A percentile compares a stretch with the other conserved stretches of the same genome.
Conservation (phyloP, 768 basidiomycete species). For the Inosperma sp. region DNA sequence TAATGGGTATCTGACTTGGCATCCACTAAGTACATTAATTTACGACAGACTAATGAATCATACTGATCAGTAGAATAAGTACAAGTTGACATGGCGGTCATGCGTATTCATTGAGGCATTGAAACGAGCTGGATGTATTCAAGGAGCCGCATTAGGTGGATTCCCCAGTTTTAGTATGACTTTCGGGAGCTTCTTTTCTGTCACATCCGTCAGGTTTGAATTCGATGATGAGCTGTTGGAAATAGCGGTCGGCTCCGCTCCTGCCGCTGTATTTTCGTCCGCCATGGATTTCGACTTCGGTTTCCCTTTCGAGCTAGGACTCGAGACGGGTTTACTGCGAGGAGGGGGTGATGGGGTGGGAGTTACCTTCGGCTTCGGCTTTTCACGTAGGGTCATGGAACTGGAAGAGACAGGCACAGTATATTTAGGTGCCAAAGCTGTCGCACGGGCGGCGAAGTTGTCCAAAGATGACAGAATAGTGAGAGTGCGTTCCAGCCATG, state of each 20-base stretch:
- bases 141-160: constrained; percentile 33
- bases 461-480: constrained; percentile 47
- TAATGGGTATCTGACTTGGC: constrained; percentile 33
- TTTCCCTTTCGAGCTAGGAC: constrained; percentile 7
- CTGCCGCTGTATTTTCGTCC: constrained; percentile 1
- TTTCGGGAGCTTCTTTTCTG: constrained; percentile 45
- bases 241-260: neutral
- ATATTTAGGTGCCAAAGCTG: constrained; percentile 18
- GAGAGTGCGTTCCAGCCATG: constrained; percentile 58
- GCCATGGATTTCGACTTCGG: constrained; percentile 2
- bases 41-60: no score
- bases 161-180: constrained; percentile 53
- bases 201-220: no score
- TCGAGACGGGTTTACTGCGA: neutral
- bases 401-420: constrained; percentile 30
- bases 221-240: no score
- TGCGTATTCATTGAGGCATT: no score
- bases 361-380: constrained; percentile 41
- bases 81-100: no score
- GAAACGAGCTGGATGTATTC: neutral
- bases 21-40: neutral
- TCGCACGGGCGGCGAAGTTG: constrained; percentile 18
- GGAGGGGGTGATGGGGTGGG: constrained; percentile 17
- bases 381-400: constrained; percentile 49
- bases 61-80: no score